A percentile compares a stretch with the other conserved stretches of the same genome.
These are phyloP conservation scores for Ophiocordyceps unilateralis DNA, from an alignment of 2,329 filamentous ascomycete species.

Conservation along the genomic window DNA sequence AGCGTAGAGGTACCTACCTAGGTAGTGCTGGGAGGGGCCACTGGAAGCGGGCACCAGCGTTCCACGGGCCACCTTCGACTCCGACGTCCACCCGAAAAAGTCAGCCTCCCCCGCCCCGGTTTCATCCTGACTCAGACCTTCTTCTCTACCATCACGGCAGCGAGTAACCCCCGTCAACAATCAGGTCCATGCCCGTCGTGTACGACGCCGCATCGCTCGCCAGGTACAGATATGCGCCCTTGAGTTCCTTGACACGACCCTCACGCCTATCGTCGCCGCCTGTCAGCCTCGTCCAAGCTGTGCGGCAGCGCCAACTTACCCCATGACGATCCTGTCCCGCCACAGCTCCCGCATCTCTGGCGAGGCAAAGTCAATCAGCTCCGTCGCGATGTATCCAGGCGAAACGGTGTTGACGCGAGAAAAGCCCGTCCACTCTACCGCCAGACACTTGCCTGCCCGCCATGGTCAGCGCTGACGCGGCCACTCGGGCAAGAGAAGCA, in stretches of 20 bases:
- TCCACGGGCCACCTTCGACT: no score
- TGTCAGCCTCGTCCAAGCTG: background rate
- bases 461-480: background rate
- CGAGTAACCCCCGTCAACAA: constrained; percentile 61
- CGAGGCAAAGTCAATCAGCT: constrained; percentile 49
- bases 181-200: constrained; percentile 57
- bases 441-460: constrained; percentile 36
- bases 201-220: constrained; percentile 71
- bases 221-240: constrained; percentile 68
- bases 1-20: no score
- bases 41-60: no score
- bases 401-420: constrained; percentile 57
- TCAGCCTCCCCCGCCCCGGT: no score
- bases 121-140: background rate
- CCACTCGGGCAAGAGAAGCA: no score
- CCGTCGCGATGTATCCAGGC: constrained; percentile 61
- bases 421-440: constrained; percentile 62
- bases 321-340: constrained; percentile 68
- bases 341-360: constrained; percentile 53
- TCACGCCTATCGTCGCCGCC: constrained; percentile 33
- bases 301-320: constrained; percentile 19
- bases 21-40: no score
- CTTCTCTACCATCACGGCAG: constrained; percentile 19
- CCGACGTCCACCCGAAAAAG: no score
- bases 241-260: constrained; percentile 56